Conservation (phyloP, 257 asterid species). For the Nicotiana obtusifolia region DNA sequence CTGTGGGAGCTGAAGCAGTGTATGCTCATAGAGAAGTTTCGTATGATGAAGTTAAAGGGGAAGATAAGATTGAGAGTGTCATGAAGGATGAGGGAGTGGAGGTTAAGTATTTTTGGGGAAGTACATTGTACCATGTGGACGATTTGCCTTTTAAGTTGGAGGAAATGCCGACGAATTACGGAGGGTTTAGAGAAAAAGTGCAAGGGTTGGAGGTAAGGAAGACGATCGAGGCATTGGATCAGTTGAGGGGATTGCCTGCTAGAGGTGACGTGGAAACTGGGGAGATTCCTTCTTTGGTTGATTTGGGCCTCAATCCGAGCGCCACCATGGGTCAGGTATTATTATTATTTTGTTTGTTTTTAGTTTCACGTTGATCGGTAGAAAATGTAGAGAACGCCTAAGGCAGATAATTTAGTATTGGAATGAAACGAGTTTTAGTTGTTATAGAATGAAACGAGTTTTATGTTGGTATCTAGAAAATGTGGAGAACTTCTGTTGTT, state of each 20-base stretch:
- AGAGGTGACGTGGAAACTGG: constrained; percentile 88
- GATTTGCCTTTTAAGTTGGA: constrained; percentile 86
- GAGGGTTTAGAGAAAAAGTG: constrained; percentile 84
- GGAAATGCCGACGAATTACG: constrained; percentile 82
- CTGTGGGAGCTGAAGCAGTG: constrained; percentile 87
- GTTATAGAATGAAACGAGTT: not conserved
- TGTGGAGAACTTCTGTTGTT: not conserved
- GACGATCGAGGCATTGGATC: constrained; percentile 72
- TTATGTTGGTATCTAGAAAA: not conserved
- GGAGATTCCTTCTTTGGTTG: constrained; percentile 78
- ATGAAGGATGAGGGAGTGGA: constrained; percentile 91
- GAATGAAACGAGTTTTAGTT: not conserved
- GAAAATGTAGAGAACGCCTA: not conserved
- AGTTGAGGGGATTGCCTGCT: constrained; percentile 70
- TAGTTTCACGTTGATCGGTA: not conserved
- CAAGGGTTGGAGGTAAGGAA: constrained; percentile 74
- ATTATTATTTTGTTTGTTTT: not conserved
- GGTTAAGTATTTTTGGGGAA: constrained; percentile 93
- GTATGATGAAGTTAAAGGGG: constrained; percentile 74
- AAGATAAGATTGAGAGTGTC: constrained; percentile 73
- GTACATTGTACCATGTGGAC: constrained; percentile 90
- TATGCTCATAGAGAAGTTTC: constrained; percentile 84
- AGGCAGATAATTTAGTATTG: not conserved
- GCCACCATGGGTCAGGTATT: constrained; percentile 57
- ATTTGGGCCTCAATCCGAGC: constrained; percentile 82